phyloP scores from a whole-genome alignment of 164 flowering plant genomes.

The Umbellularia californica region DNA sequence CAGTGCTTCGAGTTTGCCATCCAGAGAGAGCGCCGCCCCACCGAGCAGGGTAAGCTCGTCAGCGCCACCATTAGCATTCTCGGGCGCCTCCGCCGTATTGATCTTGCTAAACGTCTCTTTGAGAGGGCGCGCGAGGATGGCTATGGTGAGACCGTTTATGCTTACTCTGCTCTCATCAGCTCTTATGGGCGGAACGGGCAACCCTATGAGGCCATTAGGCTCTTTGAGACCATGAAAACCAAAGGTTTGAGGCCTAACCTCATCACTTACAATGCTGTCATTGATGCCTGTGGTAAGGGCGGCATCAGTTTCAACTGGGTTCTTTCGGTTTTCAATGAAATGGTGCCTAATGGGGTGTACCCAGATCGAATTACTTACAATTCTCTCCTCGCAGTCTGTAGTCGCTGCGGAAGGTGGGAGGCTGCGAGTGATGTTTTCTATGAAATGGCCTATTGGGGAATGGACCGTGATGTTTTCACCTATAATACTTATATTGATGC shows the following conservation, averaged over 20 bases:
- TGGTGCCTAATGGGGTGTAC: slow-evolving; percentile 62
- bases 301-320: slow-evolving; percentile 69
- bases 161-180: slow-evolving; percentile 80
- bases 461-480: slow-evolving; percentile 82
- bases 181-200: slow-evolving; percentile 83
- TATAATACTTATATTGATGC: slow-evolving; percentile 90
- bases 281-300: slow-evolving; percentile 97
- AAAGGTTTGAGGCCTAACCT: slow-evolving; percentile 80
- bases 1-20: slow-evolving; percentile 69
- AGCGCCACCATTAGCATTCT: slow-evolving; percentile 80
- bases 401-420: slow-evolving; percentile 86
- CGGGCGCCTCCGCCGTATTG: slow-evolving; percentile 79
- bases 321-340: slow-evolving; percentile 61
- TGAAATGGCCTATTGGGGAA: slow-evolving; percentile 74
- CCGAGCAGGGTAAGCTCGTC: slow-evolving; percentile 73
- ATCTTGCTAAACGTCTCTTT: slow-evolving; percentile 60
- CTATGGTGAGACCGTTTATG: slow-evolving; percentile 86
- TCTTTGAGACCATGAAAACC: slow-evolving; percentile 68
- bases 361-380: slow-evolving; percentile 94
- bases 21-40: slow-evolving; percentile 34
- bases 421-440: slow-evolving; percentile 54
- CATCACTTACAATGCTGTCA: slow-evolving; percentile 91
- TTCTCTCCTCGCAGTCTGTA: slow-evolving; percentile 88
- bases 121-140: slow-evolving; percentile 59
- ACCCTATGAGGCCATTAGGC: slow-evolving; percentile 57